Percentiles rank a stretch among this genome's conserved stretches.
Evolutionary conservation across 177 flowering plant genomes (phyloP).

Genomic region (Vitis hybrid): DNA sequence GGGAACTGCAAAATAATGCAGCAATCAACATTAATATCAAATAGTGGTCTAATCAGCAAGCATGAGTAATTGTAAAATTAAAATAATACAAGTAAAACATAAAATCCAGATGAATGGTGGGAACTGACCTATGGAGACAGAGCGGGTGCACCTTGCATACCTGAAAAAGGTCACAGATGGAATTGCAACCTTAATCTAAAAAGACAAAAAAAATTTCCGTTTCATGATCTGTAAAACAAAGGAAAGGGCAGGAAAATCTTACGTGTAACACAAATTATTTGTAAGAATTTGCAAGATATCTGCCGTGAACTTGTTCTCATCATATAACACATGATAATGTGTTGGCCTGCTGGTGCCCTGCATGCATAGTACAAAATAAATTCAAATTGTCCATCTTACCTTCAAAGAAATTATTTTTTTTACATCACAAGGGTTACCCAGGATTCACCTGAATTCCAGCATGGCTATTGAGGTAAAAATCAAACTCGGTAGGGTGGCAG

Average conservation of each 20-base stretch:
- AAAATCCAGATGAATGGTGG: too few relatives aligned
- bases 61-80: too few relatives aligned
- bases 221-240: background rate
- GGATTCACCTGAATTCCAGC: conserved; percentile 77
- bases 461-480: conserved; percentile 91
- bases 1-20: conserved; percentile 56
- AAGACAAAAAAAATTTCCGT: background rate
- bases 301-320: conserved; percentile 70
- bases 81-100: background rate
- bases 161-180: conserved; percentile 28
- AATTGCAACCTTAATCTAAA: background rate
- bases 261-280: conserved; percentile 83
- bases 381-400: background rate
- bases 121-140: conserved; percentile 75
- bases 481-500: conserved; percentile 85
- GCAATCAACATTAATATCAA: background rate
- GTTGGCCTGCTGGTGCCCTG: conserved; percentile 77
- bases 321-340: conserved; percentile 79
- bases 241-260: background rate
- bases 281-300: conserved; percentile 64
- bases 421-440: background rate
- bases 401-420: too few relatives aligned
- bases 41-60: background rate
- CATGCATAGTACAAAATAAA: background rate
- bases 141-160: conserved; percentile 80